Base-by-base conservation (phyloP, 1,284 basidiomycete species). In the Xerocomus amazonicus region DNA sequence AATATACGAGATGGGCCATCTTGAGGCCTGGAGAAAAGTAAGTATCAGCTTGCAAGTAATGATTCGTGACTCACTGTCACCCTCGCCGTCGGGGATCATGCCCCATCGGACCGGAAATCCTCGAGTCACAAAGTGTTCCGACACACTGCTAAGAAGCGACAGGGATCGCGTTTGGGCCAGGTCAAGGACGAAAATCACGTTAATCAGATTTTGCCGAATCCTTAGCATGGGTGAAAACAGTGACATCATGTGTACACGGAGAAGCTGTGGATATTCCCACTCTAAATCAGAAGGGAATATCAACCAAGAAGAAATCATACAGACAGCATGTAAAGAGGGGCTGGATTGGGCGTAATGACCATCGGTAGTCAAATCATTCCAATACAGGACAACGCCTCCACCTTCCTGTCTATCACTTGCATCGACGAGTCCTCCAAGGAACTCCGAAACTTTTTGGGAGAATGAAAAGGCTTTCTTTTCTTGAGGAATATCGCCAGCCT, bases 351-450 rank as follows among this genome's bases (percentile, higher is more conserved):
- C 68, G 56, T 88, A 86, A 39, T 80, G 73, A n/a, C 70, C 73
- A 63, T 97, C 95, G 54, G 83, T 88, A 69, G 92, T 87, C 23
- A 98, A 69, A 68, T 98, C 87, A 67, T 98, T 98, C 81, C 88
- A 86, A 82, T 90, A 98, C 0, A 84, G 65, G 44, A 97, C 80
- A 3, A 87, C 77, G 13, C 73, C 77, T 0, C 87, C 90, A 1
- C 80, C 88, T 67, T 97, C 94, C 6, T 64, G 60, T n/a, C 90
- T 74, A 65, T 97, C 94, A 54, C 89, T 92, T 2, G 91, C 87
- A 67, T 97, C 94, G 45, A 94, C 87, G 9, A 95, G 59, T 0
- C 84, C 87, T 51, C 92, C 90, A 31, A 89, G 63, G 4, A 79
- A 74, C 45, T 78, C 81, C 3, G 69, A 63, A 41, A 47, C 31